Conservation (phyloP, 169 alveolate genomes). For the Eimeria maxima region DNA sequence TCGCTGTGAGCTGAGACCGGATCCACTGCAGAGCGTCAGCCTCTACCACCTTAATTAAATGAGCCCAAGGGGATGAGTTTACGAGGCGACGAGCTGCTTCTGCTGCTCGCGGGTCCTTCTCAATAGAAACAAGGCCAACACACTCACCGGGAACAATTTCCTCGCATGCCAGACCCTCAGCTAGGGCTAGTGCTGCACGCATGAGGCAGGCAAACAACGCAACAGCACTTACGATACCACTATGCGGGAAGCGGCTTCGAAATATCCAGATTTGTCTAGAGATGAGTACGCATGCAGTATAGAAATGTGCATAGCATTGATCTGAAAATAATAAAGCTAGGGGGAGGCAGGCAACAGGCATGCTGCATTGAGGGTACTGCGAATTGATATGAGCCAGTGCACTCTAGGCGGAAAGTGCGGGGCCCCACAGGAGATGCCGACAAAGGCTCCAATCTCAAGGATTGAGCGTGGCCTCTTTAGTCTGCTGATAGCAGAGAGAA, state of each 20-base stretch:
- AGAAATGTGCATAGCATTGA: not conserved
- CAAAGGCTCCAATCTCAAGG: slow-evolving; percentile 83
- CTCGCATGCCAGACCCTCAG: slow-evolving; percentile 75
- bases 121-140: slow-evolving; percentile 64
- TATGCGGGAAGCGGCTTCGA: not conserved
- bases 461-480: slow-evolving; percentile 78
- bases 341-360: not conserved
- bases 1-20: not conserved
- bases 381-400: not conserved
- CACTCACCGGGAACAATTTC: not conserved
- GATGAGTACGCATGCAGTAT: not conserved
- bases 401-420: not conserved
- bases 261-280: not conserved
- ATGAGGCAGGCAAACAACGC: not conserved
- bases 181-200: slow-evolving; percentile 80
- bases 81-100: slow-evolving; percentile 55
- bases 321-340: not conserved
- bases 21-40: slow-evolving; percentile 75
- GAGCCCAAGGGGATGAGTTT: slow-evolving; percentile 56
- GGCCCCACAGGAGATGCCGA: slow-evolving; percentile 81
- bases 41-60: slow-evolving; percentile 39
- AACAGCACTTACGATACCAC: not conserved
- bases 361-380: not conserved
- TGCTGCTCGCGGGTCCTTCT: slow-evolving; percentile 80
- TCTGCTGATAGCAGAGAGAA: slow-evolving; percentile 77